Evolutionary conservation across 768 basidiomycete species (phyloP).

Genomic region (Boletus rubescentipes): DNA sequence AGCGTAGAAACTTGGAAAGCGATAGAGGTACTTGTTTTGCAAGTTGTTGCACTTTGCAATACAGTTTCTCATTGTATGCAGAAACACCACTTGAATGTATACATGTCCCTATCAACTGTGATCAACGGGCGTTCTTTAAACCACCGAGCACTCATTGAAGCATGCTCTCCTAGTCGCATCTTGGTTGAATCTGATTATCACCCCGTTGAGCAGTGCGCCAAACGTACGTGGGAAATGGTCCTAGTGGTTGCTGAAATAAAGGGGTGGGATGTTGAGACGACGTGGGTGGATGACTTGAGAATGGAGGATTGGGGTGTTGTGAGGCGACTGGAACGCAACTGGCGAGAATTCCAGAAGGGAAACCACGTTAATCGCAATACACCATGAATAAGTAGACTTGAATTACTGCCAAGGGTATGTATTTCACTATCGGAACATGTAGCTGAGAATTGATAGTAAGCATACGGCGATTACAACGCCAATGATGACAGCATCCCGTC

Average conservation of each 20-base stretch:
- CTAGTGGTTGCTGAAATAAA: constrained; percentile 69
- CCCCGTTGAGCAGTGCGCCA: constrained; percentile 54
- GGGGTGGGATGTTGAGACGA: constrained; percentile 71
- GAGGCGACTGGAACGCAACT: constrained; percentile 66
- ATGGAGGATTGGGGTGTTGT: constrained; percentile 60
- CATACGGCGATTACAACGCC: constrained; percentile 88
- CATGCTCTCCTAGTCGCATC: constrained; percentile 63
- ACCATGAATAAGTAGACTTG: not conserved
- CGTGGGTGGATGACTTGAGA: constrained; percentile 44
- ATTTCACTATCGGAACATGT: constrained; percentile 35
- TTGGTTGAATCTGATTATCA: constrained; percentile 88
- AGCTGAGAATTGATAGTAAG: constrained; percentile 58
- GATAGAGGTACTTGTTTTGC: constrained; percentile 59
- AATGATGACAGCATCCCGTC: constrained; percentile 87
- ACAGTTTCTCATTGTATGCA: constrained; percentile 32
- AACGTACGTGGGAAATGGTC: constrained; percentile 77
- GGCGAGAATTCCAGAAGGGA: constrained; percentile 57
- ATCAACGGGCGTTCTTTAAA: constrained; percentile 75
- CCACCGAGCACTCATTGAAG: constrained; percentile 61
- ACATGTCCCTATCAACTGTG: constrained; percentile 82
- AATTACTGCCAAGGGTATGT: constrained; percentile 2
- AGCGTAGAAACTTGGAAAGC: constrained; percentile 72
- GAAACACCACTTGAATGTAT: constrained; percentile 74
- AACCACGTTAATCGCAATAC: constrained; percentile 33
- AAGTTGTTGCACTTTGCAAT: not conserved